Base-by-base conservation (phyloP, 2,329 filamentous ascomycete genomes). In the Cercospora canescens region DNA sequence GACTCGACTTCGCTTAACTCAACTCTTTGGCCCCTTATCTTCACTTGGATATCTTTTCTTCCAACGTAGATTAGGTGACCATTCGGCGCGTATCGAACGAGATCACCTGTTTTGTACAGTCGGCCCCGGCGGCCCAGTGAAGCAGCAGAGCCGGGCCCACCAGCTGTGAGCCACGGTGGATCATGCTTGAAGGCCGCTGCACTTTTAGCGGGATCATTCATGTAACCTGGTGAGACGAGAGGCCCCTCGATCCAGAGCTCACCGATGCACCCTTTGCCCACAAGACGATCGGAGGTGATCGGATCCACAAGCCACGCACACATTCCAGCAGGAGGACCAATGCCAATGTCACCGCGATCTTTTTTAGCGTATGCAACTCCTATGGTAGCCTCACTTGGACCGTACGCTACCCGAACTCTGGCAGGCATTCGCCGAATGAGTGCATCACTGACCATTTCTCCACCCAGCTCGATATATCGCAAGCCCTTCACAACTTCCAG, bases 1-100 rank as follows among this genome's bases (percentile, higher is more conserved):
- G 65, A 60, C 64, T 88, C 89, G 55, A 96, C 89, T 73, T 94
- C 92, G 1, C 86, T 85, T 11, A 93, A 84, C 73, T 95, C 91
- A 32, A 96, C 88, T 55, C 91, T 82, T 69, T 93, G 90, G 0
- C 92, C 92, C 35, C 91, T 86, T 11, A 96, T 82, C 75, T 94
- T 95, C 60, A 94, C 82, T 76, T 94, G 91, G 64, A 89, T 88
- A 71, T 94, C 92, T 69, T 88, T 89, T 11, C 72, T 65, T 21
- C 69, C 67, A 45, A 71, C 28, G 52, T 72, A 70, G 21, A 54
- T 35, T n/a, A 74, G n/a, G 26, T 60, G 56, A 2, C 73, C 71
- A 48, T 74, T 65, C 89, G 82, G 26, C 3, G 65, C 52, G n/a
- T 72, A 68, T 30, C 64, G 64, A 9, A 71, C 73, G 21, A 75